phyloP scores from a whole-genome alignment of 164 flowering plant species.

The Vitis vinifera region ASM3070453v1 NC_081822.1:11368501-11369000 shows the following conservation, averaged over 20 bases:
- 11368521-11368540: slow-evolving; percentile 20
- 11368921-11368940: no score
- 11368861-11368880: no score
- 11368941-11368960: no score
- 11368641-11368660: slow-evolving; percentile 61
- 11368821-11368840: not conserved
- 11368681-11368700: slow-evolving; percentile 75
- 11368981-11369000: no score
- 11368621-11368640: slow-evolving; percentile 70
- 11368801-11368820: slow-evolving; percentile 28
- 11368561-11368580: slow-evolving; percentile 64
- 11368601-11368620: slow-evolving; percentile 53
- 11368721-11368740: slow-evolving; percentile 74
- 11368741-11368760: slow-evolving; percentile 61
- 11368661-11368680: slow-evolving; percentile 55
- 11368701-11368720: slow-evolving; percentile 71
- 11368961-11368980: no score
- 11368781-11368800: slow-evolving; percentile 60
- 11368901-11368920: no score
- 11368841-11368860: not conserved
- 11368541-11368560: slow-evolving; percentile 76
- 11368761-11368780: slow-evolving; percentile 67
- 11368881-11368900: no score
- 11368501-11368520: not conserved
- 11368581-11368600: slow-evolving; percentile 77